A percentile compares a stretch with the other conserved stretches of the same genome.
Evolutionary conservation across 1,284 basidiomycete genomes (phyloP).

Genomic region (Dichomitus squalens): DNA sequence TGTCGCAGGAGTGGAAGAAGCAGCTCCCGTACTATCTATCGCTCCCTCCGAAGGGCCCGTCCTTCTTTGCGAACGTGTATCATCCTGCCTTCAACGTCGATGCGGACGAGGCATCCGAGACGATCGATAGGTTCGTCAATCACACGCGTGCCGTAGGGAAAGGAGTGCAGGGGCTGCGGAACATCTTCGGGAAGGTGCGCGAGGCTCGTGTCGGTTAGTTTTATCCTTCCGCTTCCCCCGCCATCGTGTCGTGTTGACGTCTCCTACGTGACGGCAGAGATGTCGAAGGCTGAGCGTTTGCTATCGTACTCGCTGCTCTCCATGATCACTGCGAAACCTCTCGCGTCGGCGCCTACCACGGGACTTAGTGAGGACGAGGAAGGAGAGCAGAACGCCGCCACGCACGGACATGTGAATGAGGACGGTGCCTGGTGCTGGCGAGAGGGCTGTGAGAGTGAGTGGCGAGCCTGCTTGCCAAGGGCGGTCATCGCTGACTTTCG

Average conservation of each 20-base stretch:
- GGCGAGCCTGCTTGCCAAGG: not conserved
- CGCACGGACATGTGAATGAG: constrained; percentile 63
- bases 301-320: constrained; percentile 72
- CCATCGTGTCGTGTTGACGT: not conserved
- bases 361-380: constrained; percentile 52
- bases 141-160: constrained; percentile 67
- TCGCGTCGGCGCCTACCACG: constrained; percentile 50
- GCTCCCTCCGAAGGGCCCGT: constrained; percentile 62
- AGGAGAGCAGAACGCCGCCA: constrained; percentile 38
- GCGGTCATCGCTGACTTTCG: not conserved
- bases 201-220: constrained; percentile 67
- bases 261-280: constrained; percentile 46
- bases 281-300: constrained; percentile 71
- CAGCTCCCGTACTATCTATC: constrained; percentile 62
- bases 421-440: constrained; percentile 88
- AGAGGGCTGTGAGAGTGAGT: constrained; percentile 66
- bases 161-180: constrained; percentile 68
- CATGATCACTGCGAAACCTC: constrained; percentile 67
- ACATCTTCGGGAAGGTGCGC: constrained; percentile 60
- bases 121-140: constrained; percentile 60
- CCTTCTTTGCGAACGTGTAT: constrained; percentile 79
- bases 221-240: not conserved
- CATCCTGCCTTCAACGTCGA: constrained; percentile 88
- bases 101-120: constrained; percentile 60
- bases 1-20: constrained; percentile 68